Base-by-base conservation (phyloP, 345 rosid genomes). In the Gossypium thurberi region DNA sequence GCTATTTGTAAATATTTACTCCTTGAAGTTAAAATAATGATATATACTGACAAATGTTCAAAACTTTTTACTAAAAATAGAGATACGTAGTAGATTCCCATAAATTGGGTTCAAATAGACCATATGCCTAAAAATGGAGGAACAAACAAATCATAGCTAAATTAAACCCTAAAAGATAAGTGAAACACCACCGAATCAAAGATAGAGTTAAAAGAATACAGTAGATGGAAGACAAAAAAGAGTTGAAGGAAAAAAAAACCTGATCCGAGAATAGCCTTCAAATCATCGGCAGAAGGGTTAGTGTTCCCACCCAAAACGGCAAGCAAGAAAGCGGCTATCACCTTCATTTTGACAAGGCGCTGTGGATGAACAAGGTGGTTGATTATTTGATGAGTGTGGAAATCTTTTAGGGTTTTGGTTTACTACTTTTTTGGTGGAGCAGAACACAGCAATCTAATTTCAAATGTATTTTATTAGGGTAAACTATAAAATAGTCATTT, bases 311-410 rank as follows among this genome's bases (percentile, higher is more conserved):
- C 86, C 82, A 90, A 74, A 2, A 80, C 87, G 53, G 91, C 91
- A 59, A 91, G 91, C 79, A 90, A 83, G 42, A 80, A 91, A 4
- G 93, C 91, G 7, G 93, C 95, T 26, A 90, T 77, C 60, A 91
- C 84, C 91, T 90, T 90, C 95, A 90, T 91, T 74, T 78, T 25
- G 4, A 25, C 40, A 7, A 6, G 9, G 70, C 10, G 69, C 18
- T 13, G 53, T 15, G 53, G 53, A 50, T 2, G 53, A 7, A 47
- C 40, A 33, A 33, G 7, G 40, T 33, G 40, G 40, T 33, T 33
- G 40, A 33, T 33, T 5, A 33, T 33, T 33, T 33, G 40, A 33
- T 33, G 40, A 33, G 40, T 33, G 40, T 33, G 40, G 40, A 33
- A 33, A 33, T 33, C 37, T 5, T 5, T 5, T 33, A 33, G 7